phyloP scores from a whole-genome alignment of 768 basidiomycete species.

The Auriscalpium microsporum region DNA sequence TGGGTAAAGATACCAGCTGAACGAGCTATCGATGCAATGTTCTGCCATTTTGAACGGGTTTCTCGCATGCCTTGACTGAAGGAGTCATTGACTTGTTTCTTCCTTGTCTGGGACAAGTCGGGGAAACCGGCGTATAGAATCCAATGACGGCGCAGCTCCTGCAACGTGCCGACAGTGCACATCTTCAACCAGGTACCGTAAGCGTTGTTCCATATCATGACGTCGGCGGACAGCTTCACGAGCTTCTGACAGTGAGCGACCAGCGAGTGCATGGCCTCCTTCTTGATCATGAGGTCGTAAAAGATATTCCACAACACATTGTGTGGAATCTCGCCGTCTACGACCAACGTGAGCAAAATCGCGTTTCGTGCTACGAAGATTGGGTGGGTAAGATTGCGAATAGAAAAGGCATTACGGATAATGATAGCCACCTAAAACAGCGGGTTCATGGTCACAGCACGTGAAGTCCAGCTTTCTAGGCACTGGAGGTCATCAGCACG shows the following conservation, averaged over 20 bases:
- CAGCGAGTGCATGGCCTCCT: conserved; percentile 25
- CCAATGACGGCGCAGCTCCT: conserved; percentile 35
- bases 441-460: conserved; percentile 43
- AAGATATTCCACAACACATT: conserved; percentile 36
- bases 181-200: conserved; percentile 32
- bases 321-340: conserved; percentile 21
- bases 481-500: not conserved
- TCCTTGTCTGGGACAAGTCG: not conserved
- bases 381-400: not conserved
- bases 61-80: not conserved
- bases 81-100: too few species aligned
- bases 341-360: conserved; percentile 35
- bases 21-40: conserved; percentile 12
- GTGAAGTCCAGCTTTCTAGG: conserved; percentile 36
- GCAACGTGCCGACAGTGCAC: conserved; percentile 29
- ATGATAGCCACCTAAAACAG: conserved; percentile 31
- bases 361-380: conserved; percentile 37
- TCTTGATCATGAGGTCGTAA: conserved; percentile 39
- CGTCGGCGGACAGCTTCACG: conserved; percentile 22
- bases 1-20: conserved; percentile 31
- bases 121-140: conserved; percentile 6
- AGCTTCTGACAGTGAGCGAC: conserved; percentile 33
- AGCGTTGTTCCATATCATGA: conserved; percentile 31
- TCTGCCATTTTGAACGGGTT: not conserved
- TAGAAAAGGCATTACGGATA: not conserved